Percentiles rank a stretch among this genome's conserved stretches.
These are phyloP conservation scores for Talaromyces trachyspermus DNA, from an alignment of 495 filamentous ascomycete species.

Conservation along the genomic window DNA sequence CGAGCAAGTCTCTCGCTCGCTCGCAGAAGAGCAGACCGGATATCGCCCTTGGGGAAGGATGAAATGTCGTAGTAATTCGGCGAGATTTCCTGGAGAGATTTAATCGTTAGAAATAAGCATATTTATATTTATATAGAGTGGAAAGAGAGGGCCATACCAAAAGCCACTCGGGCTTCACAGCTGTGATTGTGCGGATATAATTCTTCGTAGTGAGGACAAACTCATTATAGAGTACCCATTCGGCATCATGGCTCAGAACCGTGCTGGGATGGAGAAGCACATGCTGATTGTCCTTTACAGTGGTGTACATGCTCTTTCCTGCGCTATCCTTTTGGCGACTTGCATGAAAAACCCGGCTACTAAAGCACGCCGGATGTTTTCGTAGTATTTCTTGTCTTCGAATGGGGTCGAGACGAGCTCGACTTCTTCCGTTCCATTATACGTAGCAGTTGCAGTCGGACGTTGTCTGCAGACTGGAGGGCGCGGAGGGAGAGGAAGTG, in stretches of 20 bases:
- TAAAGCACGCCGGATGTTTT: conserved; percentile 91
- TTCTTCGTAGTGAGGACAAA: conserved; percentile 97
- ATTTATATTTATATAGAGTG: not conserved
- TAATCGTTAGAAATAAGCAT: conserved; percentile 21
- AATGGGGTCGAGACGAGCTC: conserved; percentile 83
- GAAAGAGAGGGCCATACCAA: conserved; percentile 52
- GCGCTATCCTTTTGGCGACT: conserved; percentile 79
- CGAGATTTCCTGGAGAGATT: conserved; percentile 63
- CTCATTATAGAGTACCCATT: conserved; percentile 98
- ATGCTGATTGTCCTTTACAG: conserved; percentile 87
- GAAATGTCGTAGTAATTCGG: conserved; percentile 86
- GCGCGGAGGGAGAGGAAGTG: conserved; percentile 91
- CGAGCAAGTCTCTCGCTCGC: conserved; percentile 68
- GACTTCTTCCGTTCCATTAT: conserved; percentile 93
- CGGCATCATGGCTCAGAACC: conserved; percentile 73
- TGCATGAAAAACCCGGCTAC: conserved; percentile 99
- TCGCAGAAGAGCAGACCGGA: conserved; percentile 67
- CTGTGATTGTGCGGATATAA: conserved; percentile 60
- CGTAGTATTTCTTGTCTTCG: conserved; percentile 95
- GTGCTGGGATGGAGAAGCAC: conserved; percentile 92
- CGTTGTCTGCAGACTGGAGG: conserved; percentile 87
- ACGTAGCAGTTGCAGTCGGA: conserved; percentile 79
- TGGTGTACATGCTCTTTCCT: conserved; percentile 75
- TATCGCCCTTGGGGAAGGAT: conserved; percentile 76
- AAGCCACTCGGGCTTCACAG: conserved; percentile 68